A percentile compares a stretch with the other conserved stretches of the same genome.
Conservation (phyloP, 2,329 filamentous ascomycete species). For the Drechslerella stenobrocha region DNA sequence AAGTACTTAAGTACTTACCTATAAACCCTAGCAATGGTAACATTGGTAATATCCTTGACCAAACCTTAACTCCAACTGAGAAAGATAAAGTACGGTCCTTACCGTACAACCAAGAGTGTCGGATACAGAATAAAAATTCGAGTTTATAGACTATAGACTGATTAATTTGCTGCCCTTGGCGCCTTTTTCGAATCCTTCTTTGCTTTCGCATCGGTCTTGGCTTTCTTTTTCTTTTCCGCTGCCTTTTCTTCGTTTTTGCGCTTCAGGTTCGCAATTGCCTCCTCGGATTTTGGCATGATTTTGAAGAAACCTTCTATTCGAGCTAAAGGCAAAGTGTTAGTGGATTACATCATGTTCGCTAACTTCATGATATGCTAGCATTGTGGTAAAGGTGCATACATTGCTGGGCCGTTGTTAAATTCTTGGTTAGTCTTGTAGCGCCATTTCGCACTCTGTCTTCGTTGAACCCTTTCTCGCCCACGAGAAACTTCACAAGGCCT, state of each 20-base stretch:
- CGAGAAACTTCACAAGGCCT: constrained; percentile 84
- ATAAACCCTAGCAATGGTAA: too few relatives aligned
- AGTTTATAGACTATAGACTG: too few relatives aligned
- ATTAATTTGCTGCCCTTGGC: constrained; percentile 67
- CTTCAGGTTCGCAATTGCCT: constrained; percentile 81
- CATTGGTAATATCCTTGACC: too few relatives aligned
- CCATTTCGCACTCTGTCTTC: constrained; percentile 86
- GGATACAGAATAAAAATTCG: neutral
- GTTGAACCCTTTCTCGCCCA: constrained; percentile 92
- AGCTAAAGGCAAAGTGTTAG: constrained; percentile 56
- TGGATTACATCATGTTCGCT: too few relatives aligned
- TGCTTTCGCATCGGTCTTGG: constrained; percentile 90
- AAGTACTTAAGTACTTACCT: neutral
- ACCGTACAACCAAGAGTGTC: too few relatives aligned
- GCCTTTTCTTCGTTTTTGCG: constrained; percentile 91
- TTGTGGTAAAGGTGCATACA: constrained; percentile 32
- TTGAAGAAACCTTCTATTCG: constrained; percentile 97
- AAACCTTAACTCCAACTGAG: too few relatives aligned
- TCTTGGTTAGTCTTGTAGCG: constrained; percentile 80
- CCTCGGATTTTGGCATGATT: constrained; percentile 81
- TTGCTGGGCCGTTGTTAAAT: constrained; percentile 87
- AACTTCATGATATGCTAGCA: too few relatives aligned
- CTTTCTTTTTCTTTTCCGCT: constrained; percentile 91
- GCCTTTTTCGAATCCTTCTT: constrained; percentile 87
- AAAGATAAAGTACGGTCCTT: too few relatives aligned